Conservation (phyloP, 192 early-diverging fungal species). For the Coemansia sp. region DNA sequence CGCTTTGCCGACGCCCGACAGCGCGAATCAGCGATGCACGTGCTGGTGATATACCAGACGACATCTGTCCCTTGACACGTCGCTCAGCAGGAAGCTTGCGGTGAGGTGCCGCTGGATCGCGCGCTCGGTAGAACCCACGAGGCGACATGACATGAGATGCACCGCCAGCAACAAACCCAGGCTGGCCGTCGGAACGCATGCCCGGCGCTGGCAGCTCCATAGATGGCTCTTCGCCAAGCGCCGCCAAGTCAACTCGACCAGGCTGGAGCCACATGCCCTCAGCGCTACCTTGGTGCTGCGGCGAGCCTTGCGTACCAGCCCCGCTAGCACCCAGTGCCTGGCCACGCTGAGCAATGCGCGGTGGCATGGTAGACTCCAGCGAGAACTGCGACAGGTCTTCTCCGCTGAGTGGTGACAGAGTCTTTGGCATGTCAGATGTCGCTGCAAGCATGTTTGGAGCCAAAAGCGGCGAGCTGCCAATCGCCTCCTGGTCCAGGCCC, state of each 20-base stretch:
- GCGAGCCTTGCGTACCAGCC: conserved; percentile 5
- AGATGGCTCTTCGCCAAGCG: conserved; percentile 20
- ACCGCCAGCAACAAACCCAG: conserved; percentile 3
- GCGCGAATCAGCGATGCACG: conserved; percentile 50
- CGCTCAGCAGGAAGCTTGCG: conserved; percentile 28
- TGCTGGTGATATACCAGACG: conserved; percentile 39
- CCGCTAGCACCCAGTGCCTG: conserved; percentile 9
- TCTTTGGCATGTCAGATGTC: conserved; percentile 2
- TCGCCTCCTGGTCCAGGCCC: conserved; percentile 20
- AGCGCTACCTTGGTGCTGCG: conserved; percentile 10
- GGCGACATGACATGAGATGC: conserved; percentile 21
- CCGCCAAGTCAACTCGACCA: conserved; percentile 15
- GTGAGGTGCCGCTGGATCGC: conserved; percentile 50
- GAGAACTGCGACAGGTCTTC: conserved; percentile 28
- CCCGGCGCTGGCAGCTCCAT: conserved; percentile 4
- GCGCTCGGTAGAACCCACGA: conserved; percentile 47
- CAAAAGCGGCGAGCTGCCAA: not conserved
- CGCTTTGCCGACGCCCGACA: conserved; percentile 51
- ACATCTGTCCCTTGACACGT: not conserved
- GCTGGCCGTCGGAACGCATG: not conserved
- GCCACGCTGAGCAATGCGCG: conserved; percentile 22
- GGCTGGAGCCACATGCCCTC: conserved; percentile 9
- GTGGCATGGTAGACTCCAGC: not conserved
- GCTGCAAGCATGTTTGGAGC: conserved; percentile 3
- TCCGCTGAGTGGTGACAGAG: conserved; percentile 3